Evolutionary conservation across 164 flowering plant species (phyloP).

Genomic region (Magnolia kwangsiensis): DNA sequence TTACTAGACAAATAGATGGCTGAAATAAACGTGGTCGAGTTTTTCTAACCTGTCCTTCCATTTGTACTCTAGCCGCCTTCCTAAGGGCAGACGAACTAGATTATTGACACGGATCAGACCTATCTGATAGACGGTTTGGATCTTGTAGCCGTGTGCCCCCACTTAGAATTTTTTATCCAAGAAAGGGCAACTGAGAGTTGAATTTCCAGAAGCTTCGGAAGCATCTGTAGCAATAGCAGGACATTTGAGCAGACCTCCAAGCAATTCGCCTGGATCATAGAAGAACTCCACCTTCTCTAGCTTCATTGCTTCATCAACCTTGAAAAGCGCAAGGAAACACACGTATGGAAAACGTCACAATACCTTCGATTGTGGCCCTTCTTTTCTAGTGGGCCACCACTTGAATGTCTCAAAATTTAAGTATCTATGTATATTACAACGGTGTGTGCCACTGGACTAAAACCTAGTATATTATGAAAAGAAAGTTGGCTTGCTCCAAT

Average conservation of each 20-base stretch:
- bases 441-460: no score
- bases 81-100: no score
- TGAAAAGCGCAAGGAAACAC: not conserved
- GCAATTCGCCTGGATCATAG: conserved; percentile 47
- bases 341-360: not conserved
- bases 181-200: conserved; percentile 39
- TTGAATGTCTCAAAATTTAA: not conserved
- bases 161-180: conserved; percentile 10
- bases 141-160: no score
- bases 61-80: no score
- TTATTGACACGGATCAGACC: no score
- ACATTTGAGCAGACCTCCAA: conserved; percentile 42
- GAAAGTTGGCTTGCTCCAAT: no score
- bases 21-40: no score
- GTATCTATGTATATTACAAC: no score
- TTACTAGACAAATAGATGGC: no score
- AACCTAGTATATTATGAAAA: no score
- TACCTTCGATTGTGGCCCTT: not conserved
- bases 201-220: not conserved
- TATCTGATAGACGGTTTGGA: no score
- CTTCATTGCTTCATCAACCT: conserved; percentile 47
- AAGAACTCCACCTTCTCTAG: conserved; percentile 64
- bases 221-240: conserved; percentile 3
- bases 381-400: not conserved
- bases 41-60: no score